Conservation (phyloP, 179 eudicot genomes). For the Spergularia azorica region DNA sequence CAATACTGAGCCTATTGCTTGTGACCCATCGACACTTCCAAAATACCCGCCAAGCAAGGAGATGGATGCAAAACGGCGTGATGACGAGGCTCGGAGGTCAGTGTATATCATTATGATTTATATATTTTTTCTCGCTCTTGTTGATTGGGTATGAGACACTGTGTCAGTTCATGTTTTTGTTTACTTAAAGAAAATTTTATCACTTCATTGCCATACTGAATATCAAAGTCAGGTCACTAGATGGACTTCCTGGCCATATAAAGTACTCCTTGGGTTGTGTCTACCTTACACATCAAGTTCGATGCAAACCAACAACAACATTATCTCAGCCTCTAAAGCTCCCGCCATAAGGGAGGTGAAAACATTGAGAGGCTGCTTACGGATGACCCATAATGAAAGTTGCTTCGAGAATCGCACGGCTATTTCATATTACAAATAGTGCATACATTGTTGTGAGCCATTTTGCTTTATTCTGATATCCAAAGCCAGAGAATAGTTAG, state of each 20-base stretch:
- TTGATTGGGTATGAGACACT: neutral
- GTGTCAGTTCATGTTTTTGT: neutral
- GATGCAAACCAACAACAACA: no score
- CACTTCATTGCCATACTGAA: neutral
- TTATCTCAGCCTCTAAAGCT: no score
- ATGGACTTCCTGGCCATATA: neutral
- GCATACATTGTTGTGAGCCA: no score
- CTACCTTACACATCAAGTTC: neutral
- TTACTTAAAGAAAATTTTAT: neutral
- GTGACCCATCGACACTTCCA: constrained; percentile 83
- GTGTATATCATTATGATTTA: constrained; percentile 12
- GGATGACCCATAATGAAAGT: no score
- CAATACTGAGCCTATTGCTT: constrained; percentile 68
- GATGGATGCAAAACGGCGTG: constrained; percentile 88
- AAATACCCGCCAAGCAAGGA: constrained; percentile 85
- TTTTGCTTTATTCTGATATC: no score
- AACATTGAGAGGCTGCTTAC: no score
- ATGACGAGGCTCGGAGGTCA: constrained; percentile 82
- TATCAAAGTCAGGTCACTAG: neutral
- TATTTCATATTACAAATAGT: no score
- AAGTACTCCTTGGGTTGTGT: neutral
- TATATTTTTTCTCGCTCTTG: neutral
- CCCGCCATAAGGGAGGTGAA: no score
- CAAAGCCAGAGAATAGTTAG: no score
- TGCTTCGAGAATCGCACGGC: no score